Conservation (phyloP, 208 protist species). For the Trypanosoma cruzi region DNA sequence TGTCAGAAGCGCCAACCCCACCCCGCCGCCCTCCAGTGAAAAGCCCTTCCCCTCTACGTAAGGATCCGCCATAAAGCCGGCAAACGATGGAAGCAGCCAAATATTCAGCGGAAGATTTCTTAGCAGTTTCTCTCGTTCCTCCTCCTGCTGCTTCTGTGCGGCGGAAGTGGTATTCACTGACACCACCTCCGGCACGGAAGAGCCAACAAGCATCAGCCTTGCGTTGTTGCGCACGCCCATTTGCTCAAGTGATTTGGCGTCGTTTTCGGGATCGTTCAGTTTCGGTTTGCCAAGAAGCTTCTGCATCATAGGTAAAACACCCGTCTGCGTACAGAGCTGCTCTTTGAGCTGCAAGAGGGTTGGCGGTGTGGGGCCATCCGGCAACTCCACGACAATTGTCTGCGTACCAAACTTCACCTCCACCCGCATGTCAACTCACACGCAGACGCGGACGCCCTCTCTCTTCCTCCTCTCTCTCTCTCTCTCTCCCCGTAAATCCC, state of each 20-base stretch:
- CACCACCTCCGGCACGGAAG: constrained; percentile 41
- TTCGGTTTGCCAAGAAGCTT: constrained; percentile 61
- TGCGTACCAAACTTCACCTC: constrained; percentile 55
- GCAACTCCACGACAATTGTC: constrained; percentile 42
- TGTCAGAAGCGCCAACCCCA: constrained; percentile 36
- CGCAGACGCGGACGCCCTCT: too few species aligned
- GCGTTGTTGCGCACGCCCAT: constrained; percentile 48
- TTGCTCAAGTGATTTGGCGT: constrained; percentile 34
- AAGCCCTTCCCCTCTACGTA: constrained; percentile 50
- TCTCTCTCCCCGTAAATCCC: too few species aligned
- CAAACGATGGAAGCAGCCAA: constrained; percentile 57
- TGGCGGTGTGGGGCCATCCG: constrained; percentile 25
- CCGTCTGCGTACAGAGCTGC: constrained; percentile 33
- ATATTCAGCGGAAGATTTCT: constrained; percentile 40
- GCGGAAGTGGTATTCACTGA: constrained; percentile 32
- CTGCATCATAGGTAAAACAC: constrained; percentile 47
- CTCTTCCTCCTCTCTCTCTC: too few species aligned
- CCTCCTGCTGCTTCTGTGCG: constrained; percentile 35
- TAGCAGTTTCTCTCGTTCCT: constrained; percentile 33
- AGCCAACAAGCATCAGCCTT: constrained; percentile 68
- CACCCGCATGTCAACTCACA: constrained; percentile 41
- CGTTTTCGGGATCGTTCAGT: constrained; percentile 28
- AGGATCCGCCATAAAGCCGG: constrained; percentile 62
- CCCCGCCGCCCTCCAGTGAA: constrained; percentile 47
- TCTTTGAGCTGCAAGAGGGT: constrained; percentile 47